These are phyloP conservation scores for Cajanus cajan DNA, from an alignment of 306 rosid species.

Conservation along the genomic window DNA sequence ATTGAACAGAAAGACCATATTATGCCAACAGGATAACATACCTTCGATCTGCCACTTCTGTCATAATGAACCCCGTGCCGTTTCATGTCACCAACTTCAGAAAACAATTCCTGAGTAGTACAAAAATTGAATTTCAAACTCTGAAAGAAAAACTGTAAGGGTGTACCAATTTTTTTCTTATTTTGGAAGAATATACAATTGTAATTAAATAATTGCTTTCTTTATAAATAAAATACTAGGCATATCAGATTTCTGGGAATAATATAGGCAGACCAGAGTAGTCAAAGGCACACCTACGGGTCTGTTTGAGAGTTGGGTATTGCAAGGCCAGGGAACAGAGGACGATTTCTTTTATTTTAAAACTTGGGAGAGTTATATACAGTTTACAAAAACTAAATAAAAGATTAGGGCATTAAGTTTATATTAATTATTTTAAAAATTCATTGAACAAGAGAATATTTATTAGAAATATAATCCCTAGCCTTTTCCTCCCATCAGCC, in stretches of 20 bases:
- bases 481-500: too few relatives aligned
- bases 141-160: not conserved
- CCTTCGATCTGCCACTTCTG: conserved; percentile 98
- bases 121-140: not conserved
- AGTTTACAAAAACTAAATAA: not conserved
- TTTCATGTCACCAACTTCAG: conserved; percentile 91
- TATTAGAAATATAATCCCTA: too few relatives aligned
- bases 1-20: conserved; percentile 33
- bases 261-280: not conserved
- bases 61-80: conserved; percentile 80
- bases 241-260: not conserved
- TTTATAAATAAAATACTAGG: not conserved
- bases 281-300: not conserved
- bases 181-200: not conserved
- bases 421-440: not conserved
- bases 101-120: conserved; percentile 78
- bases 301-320: not conserved
- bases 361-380: not conserved
- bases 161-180: not conserved
- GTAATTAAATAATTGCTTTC: not conserved
- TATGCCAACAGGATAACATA: conserved; percentile 41
- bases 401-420: not conserved
- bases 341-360: not conserved
- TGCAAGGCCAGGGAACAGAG: not conserved
- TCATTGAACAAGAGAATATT: not conserved